Base-by-base conservation (phyloP, 169 alveolate genomes). In the Plasmodium relictum region DNA sequence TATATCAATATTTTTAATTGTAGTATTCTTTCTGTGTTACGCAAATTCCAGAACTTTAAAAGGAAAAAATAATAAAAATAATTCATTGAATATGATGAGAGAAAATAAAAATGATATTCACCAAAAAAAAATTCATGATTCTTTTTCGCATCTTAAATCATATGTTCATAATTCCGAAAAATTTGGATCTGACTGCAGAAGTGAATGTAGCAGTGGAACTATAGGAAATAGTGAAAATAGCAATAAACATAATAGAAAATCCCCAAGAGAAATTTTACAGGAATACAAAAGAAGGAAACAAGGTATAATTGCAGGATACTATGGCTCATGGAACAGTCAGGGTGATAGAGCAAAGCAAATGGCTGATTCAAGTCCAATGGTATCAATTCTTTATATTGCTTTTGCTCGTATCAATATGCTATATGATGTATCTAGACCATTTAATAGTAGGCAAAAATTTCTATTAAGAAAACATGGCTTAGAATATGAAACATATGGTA, bases 311-410 rank as follows among this genome's bases (percentile, higher is more conserved):
- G 74, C 69, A 61, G 76, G 76, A 44, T 76, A 45, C 48, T 62
- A 76, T 45, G 71, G 74, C 9, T 76, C 76, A 62, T 76, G 88
- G 88, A 73, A 73, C 59, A 73, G 88, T 59, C 88, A 73, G 56
- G 88, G 88, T n/a, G 88, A 45, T 76, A 63, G 70, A 16, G 88
- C 50, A 48, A 76, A 62, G 5, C 65, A 76, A 2, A 73, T 73
- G 88, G 56, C 72, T n/a, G 73, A 73, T 76, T 65, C 76, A 6
- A 62, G 52, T 37, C 70, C 69, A 62, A 62, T 62, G 68, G 74
- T 76, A 44, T 62, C 88, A 22, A 37, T 62, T 56, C 56, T 76
- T 45, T 63, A 44, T 42, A 76, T 73, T 39, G 72, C 88, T 31
- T 73, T 73, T 56, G 88, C 88, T 59, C 88, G 88, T 56, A 73